Evolutionary conservation across 2,329 filamentous ascomycete genomes (phyloP), one percentile per base, ranked within the genome.

Genomic region (Diplodia mutila): DNA sequence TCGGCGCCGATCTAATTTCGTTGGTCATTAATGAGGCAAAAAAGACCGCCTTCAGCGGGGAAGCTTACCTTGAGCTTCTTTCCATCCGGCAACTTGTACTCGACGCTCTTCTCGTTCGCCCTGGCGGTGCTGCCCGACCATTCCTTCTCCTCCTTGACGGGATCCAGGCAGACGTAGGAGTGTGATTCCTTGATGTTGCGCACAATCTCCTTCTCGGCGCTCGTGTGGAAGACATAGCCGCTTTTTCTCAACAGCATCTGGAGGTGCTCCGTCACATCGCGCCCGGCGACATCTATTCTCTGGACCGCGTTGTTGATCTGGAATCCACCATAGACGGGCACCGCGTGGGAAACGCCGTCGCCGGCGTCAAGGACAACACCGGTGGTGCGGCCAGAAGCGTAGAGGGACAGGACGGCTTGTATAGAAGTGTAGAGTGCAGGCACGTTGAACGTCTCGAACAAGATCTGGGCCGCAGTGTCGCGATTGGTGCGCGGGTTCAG

Each of bases 391-490:
- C 95, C 95, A 66, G 93, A 97, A 66, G 95, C 94, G 81, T 99
- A 99, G 69, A 99, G 84, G 55, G 94, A 97, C 67, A 99, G 87
- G 23, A 98, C 94, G 0, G 95, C 95, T 83, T 99, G 95, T 72
- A 99, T 97, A 2, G 94, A 97, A 67, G 93, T 97, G 82, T 97
- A 97, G 54, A 98, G 85, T 4, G 95, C 95, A 14, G 95, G 95
- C 12, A 98, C 94, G 77, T 98, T 98, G 85, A 98, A 98, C 2
- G 94, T 97, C 82, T 99, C 95, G 81, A 99, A 99, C 67, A 99
- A 89, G 71, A 99, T 96, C 80, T 99, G 95, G 51, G 95, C 95
- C 48, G 95, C 95, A 8, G 90, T 97, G 78, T 99, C 95, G 77
- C 95, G 92, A 82, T 99, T 98, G 79, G 91, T 90, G 79, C 94